Percentiles rank a stretch among this genome's conserved stretches.
Evolutionary conservation across 768 basidiomycete species (phyloP).

Genomic region (Pholiota microspora): DNA sequence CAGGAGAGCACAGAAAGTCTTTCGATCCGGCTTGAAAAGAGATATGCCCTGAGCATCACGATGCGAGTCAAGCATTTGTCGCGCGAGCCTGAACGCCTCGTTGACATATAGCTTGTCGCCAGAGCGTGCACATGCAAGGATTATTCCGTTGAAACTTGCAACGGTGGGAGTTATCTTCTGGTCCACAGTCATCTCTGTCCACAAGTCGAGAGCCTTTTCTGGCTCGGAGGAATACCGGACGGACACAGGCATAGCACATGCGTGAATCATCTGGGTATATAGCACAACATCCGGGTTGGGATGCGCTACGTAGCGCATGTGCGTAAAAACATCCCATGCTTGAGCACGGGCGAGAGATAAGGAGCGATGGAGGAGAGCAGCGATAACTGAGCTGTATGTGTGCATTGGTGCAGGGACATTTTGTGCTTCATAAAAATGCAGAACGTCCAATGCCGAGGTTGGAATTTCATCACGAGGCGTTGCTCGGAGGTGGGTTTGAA

Average conservation of each 20-base stretch:
- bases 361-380: conserved; percentile 48
- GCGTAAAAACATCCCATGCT: conserved; percentile 92
- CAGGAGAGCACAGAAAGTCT: conserved; percentile 80
- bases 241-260: conserved; percentile 62
- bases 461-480: conserved; percentile 50
- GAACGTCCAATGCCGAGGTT: conserved; percentile 56
- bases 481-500: conserved; percentile 62
- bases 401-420: conserved; percentile 65
- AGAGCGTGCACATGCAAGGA: conserved; percentile 73
- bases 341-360: conserved; percentile 61
- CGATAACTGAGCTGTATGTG: conserved; percentile 72
- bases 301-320: conserved; percentile 96
- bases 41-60: conserved; percentile 61
- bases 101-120: conserved; percentile 63
- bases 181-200: conserved; percentile 88
- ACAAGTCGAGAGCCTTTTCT: conserved; percentile 90
- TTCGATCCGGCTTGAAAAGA: conserved; percentile 55
- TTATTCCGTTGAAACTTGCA: conserved; percentile 77
- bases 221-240: conserved; percentile 62
- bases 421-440: conserved; percentile 71
- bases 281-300: conserved; percentile 68
- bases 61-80: conserved; percentile 82
- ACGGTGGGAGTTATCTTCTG: conserved; percentile 58
- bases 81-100: conserved; percentile 81
- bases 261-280: conserved; percentile 85